These are phyloP conservation scores for Polytolypa hystricis DNA, from an alignment of 2,329 filamentous ascomycete genomes.

Conservation along the genomic window DNA sequence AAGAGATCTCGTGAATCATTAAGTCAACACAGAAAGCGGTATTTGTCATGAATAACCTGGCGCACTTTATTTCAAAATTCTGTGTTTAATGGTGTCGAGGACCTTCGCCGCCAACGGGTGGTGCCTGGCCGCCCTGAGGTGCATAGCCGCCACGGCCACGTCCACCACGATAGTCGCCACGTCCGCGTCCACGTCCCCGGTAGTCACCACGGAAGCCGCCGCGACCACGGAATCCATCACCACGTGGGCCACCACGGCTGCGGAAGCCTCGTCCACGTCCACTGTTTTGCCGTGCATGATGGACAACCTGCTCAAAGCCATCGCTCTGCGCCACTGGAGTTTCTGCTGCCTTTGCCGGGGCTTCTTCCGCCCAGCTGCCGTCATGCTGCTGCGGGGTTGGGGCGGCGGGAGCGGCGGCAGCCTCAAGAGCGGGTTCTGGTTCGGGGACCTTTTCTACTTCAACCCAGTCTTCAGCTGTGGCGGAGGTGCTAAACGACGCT, in stretches of 20 bases:
- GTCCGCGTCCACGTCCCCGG: constrained; percentile 27
- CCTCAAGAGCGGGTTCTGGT: constrained; percentile 48
- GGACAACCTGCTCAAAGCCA: constrained; percentile 25
- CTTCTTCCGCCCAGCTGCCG: constrained; percentile 75
- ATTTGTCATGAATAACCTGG: too few species aligned
- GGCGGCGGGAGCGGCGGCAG: constrained; percentile 2
- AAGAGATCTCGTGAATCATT: too few species aligned
- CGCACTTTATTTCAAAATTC: too few species aligned
- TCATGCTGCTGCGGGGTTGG: constrained; percentile 28
- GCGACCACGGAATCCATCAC: constrained; percentile 27
- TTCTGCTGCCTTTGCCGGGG: constrained; percentile 41
- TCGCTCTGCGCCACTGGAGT: constrained; percentile 12
- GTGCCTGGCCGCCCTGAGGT: too few species aligned
- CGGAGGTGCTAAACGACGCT: constrained; percentile 36
- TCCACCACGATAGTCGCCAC: constrained; percentile 21
- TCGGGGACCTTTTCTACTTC: constrained; percentile 66
- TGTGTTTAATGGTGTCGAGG: too few species aligned
- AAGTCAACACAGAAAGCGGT: too few species aligned
- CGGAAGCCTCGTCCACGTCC: constrained; percentile 26
- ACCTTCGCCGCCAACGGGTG: too few species aligned
- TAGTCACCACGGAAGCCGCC: constrained; percentile 21
- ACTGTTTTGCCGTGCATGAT: constrained; percentile 25
- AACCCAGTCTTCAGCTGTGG: constrained; percentile 58
- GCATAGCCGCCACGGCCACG: constrained; percentile 23
- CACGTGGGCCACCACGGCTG: constrained; percentile 23